Conservation (phyloP, 1,139 yeast species). For the Pneumocystis oryctolagi region DNA sequence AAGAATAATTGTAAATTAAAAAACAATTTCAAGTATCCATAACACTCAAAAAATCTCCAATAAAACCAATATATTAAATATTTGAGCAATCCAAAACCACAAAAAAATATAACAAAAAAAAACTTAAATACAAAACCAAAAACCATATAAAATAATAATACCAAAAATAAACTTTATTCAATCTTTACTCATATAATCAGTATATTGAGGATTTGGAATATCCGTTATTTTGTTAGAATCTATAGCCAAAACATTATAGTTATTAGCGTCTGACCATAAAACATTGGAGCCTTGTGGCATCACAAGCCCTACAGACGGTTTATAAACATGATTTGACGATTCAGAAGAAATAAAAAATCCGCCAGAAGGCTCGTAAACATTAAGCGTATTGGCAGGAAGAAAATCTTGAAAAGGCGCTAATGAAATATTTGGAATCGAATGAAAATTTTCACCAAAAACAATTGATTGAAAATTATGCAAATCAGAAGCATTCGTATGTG, state of each 20-base stretch:
- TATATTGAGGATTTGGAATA: not conserved
- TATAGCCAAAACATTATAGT: not conserved
- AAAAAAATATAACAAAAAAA: not conserved
- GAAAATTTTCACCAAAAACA: not conserved
- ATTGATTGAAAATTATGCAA: slow-evolving; percentile 10
- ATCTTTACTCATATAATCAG: not conserved
- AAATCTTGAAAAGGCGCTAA: not conserved
- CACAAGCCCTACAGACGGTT: not conserved
- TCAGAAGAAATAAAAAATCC: not conserved
- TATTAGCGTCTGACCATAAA: not conserved
- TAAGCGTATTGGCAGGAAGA: not conserved
- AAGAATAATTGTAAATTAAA: too few relatives aligned
- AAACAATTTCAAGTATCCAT: not conserved
- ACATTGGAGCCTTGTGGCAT: not conserved
- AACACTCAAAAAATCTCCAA: not conserved
- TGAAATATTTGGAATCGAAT: not conserved
- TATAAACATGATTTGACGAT: not conserved
- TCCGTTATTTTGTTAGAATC: not conserved
- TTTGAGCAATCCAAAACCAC: not conserved
- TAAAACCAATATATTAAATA: not conserved
- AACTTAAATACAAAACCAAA: not conserved
- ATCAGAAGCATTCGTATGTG: not conserved
- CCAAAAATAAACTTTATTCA: not conserved
- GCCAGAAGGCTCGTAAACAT: not conserved
- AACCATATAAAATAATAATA: not conserved